phyloP scores from a whole-genome alignment of 768 basidiomycete genomes.

The Ephemerocybe angulata region DNA sequence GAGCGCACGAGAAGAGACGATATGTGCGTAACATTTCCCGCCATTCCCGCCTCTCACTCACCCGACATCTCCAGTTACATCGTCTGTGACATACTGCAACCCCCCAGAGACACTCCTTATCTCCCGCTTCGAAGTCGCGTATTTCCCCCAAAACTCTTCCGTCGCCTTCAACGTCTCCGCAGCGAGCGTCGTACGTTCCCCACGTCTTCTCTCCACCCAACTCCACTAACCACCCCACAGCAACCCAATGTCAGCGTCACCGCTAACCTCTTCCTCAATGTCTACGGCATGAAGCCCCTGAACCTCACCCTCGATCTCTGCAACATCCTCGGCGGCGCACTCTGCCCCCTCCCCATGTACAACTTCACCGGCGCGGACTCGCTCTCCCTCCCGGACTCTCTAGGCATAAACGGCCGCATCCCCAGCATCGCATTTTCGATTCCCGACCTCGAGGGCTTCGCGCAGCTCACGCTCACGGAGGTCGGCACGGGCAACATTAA shows the following conservation, averaged over 20 bases:
- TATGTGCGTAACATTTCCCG: too few relatives aligned
- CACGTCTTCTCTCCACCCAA: slow-evolving; percentile 8
- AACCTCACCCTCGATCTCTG: slow-evolving; percentile 90
- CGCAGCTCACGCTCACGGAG: slow-evolving; percentile 70
- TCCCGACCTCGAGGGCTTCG: slow-evolving; percentile 90
- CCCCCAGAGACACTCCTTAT: slow-evolving; percentile 78
- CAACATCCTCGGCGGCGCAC: slow-evolving; percentile 65
- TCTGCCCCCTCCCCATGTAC: slow-evolving; percentile 81
- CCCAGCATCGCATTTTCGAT: slow-evolving; percentile 81
- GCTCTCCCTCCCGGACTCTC: slow-evolving; percentile 56
- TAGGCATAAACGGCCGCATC: slow-evolving; percentile 54
- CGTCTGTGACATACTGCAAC: slow-evolving; percentile 83
- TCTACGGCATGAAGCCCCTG: slow-evolving; percentile 81
- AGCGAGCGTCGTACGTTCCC: slow-evolving; percentile 68
- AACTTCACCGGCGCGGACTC: slow-evolving; percentile 84
- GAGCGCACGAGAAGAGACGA: slow-evolving; percentile 47
- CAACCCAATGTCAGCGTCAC: slow-evolving; percentile 74
- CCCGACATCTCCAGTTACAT: slow-evolving; percentile 56
- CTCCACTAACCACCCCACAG: slow-evolving; percentile 32
- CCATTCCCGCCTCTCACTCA: slow-evolving; percentile 9
- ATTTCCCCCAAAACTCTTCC: slow-evolving; percentile 66
- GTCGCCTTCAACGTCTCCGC: slow-evolving; percentile 83
- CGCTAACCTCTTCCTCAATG: slow-evolving; percentile 78
- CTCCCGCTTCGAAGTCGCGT: slow-evolving; percentile 71
- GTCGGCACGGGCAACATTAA: slow-evolving; percentile 67